A percentile compares a stretch with the other conserved stretches of the same genome.
Evolutionary conservation across 495 filamentous ascomycete species (phyloP).

Genomic region (Daldinia caldariorum): DNA sequence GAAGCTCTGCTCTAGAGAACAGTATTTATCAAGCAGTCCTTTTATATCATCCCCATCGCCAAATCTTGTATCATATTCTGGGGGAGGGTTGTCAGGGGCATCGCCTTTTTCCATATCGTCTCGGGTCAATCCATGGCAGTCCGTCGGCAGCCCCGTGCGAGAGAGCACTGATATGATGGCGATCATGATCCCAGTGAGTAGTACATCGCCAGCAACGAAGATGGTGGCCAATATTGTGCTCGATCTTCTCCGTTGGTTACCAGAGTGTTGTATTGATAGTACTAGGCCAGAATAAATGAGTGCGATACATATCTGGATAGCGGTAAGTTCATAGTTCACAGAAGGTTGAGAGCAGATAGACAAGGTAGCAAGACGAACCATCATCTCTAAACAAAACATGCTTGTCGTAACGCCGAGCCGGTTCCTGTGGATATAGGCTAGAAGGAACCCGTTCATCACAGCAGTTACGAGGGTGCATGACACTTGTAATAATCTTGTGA

Average conservation of each 20-base stretch:
- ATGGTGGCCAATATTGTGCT: conserved; percentile 39
- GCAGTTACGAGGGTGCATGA: conserved; percentile 42
- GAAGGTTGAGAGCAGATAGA: neutral
- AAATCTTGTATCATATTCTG: conserved; percentile 45
- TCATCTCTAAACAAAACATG: conserved; percentile 50
- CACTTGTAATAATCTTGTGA: conserved; percentile 49
- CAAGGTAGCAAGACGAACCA: conserved; percentile 45
- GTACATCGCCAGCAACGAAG: conserved; percentile 46
- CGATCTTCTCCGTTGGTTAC: conserved; percentile 37
- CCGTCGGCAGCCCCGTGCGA: conserved; percentile 47
- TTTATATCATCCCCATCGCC: conserved; percentile 33
- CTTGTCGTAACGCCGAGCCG: conserved; percentile 40
- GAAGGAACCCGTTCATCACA: conserved; percentile 52
- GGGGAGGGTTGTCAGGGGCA: conserved; percentile 11
- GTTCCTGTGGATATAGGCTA: conserved; percentile 45
- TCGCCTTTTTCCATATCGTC: conserved; percentile 19
- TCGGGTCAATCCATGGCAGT: conserved; percentile 52
- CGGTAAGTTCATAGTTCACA: conserved; percentile 15
- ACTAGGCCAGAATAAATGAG: conserved; percentile 51
- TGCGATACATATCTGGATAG: conserved; percentile 44
- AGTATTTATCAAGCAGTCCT: conserved; percentile 50
- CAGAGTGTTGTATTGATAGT: conserved; percentile 47
- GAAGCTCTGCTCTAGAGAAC: conserved; percentile 49
- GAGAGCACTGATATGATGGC: conserved; percentile 50
- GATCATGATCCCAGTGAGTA: conserved; percentile 44